Evolutionary conservation across 108 stramenopile genomes (phyloP).

Genomic region (Nannochloropsis salina): DNA sequence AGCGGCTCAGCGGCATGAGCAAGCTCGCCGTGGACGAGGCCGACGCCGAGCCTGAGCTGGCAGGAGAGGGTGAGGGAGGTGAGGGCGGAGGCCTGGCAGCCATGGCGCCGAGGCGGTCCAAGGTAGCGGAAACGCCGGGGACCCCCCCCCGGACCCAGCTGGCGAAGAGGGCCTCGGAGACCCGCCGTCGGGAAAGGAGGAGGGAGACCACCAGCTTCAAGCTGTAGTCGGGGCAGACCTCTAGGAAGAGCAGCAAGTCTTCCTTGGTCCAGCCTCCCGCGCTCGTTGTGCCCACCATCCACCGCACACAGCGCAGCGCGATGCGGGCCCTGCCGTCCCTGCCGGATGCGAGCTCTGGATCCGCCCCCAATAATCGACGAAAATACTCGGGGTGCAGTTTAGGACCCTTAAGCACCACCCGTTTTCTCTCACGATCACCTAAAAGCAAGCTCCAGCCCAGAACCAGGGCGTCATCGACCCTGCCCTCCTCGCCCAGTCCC

Average conservation of each 20-base stretch:
- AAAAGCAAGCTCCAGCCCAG: background rate
- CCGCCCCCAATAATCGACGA: background rate
- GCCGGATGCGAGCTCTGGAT: background rate
- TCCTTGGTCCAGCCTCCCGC: slow-evolving; percentile 5
- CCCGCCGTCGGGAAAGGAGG: background rate
- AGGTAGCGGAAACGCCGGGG: background rate
- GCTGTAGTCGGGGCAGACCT: background rate
- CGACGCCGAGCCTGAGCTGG: background rate
- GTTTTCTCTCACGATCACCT: background rate
- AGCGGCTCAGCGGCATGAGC: background rate
- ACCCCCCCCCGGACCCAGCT: background rate
- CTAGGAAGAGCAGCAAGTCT: background rate
- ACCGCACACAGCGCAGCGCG: background rate
- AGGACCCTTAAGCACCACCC: background rate
- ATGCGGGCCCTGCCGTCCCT: background rate
- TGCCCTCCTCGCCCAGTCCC: background rate
- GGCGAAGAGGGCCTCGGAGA: slow-evolving; percentile 11
- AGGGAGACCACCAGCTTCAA: background rate
- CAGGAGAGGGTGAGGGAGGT: background rate
- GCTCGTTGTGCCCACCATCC: background rate
- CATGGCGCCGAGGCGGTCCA: background rate
- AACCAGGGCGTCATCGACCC: background rate
- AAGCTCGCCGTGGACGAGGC: background rate
- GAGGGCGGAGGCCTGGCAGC: background rate
- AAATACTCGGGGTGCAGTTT: background rate